These are phyloP conservation scores for Septoria linicola DNA, from an alignment of 2,329 filamentous ascomycete species.

Conservation along the genomic window DNA sequence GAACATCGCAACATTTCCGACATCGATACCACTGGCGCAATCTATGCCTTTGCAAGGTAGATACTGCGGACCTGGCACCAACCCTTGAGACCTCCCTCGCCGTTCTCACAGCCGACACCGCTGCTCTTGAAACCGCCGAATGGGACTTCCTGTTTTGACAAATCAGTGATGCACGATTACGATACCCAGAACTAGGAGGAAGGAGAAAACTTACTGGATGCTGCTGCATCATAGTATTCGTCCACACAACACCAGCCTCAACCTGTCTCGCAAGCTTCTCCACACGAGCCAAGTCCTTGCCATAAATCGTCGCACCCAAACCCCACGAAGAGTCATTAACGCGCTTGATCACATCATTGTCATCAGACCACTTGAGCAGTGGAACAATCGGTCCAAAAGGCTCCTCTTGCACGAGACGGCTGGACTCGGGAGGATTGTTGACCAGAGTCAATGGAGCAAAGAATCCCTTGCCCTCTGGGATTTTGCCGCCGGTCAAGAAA, in stretches of 20 bases:
- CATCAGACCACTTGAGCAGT: constrained; percentile 78
- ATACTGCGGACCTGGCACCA: constrained; percentile 47
- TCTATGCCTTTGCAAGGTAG: constrained; percentile 42
- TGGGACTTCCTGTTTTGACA: constrained; percentile 39
- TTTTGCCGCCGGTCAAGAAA: constrained; percentile 52
- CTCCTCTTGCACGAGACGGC: constrained; percentile 87
- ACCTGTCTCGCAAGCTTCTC: constrained; percentile 74
- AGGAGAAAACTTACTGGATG: constrained; percentile 18
- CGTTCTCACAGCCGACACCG: constrained; percentile 54
- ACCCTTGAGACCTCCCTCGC: constrained; percentile 41
- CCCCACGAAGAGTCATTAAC: constrained; percentile 96
- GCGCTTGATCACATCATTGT: constrained; percentile 73
- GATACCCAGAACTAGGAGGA: background rate
- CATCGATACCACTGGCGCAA: background rate
- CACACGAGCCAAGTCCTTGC: constrained; percentile 73
- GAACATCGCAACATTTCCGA: too few species aligned
- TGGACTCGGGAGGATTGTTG: constrained; percentile 72
- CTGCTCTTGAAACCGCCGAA: constrained; percentile 73
- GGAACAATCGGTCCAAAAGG: constrained; percentile 91
- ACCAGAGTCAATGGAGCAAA: constrained; percentile 68
- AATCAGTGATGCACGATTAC: too few species aligned
- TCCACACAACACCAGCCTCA: constrained; percentile 81
- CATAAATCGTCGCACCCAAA: constrained; percentile 91
- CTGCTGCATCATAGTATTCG: constrained; percentile 27
- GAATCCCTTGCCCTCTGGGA: constrained; percentile 41